Conservation (phyloP, 1,284 basidiomycete species). For the Stereum hirsutum region DNA sequence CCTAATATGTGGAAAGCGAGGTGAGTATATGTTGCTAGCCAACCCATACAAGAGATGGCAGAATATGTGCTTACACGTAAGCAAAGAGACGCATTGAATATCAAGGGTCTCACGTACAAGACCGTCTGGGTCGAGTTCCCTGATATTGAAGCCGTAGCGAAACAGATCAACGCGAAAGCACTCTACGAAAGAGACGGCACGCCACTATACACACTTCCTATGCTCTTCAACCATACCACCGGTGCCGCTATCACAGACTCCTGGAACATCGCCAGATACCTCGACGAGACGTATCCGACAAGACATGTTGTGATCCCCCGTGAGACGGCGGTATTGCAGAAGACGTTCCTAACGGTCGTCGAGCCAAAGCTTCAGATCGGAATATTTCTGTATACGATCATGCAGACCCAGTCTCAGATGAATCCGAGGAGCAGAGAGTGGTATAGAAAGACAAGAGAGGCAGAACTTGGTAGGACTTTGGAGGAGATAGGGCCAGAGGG, state of each 20-base stretch:
- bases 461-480: slow-evolving; percentile 21
- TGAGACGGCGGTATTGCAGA: slow-evolving; percentile 19
- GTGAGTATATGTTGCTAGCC: no score
- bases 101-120: slow-evolving; percentile 23
- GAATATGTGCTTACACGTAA: no score
- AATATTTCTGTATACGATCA: slow-evolving; percentile 8
- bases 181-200: slow-evolving; percentile 13
- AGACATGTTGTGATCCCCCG: slow-evolving; percentile 17
- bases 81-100: slow-evolving; percentile 22
- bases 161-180: slow-evolving; percentile 18
- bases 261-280: slow-evolving; percentile 20
- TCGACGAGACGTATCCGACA: slow-evolving; percentile 25
- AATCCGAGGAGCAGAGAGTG: slow-evolving; percentile 26
- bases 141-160: slow-evolving; percentile 21
- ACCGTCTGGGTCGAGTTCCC: slow-evolving; percentile 29
- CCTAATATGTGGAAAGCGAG: slow-evolving; percentile 17
- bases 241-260: slow-evolving; percentile 22
- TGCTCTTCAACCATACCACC: slow-evolving; percentile 16
- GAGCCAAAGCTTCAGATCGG: background rate
- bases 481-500: slow-evolving; percentile 22
- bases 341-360: slow-evolving; percentile 20
- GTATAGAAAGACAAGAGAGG: slow-evolving; percentile 27
- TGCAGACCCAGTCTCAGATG: slow-evolving; percentile 17
- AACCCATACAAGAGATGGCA: background rate
- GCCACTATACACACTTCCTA: slow-evolving; percentile 16